These are phyloP conservation scores for Rosa chinensis DNA, from an alignment of 306 rosid genomes.

Conservation along the genomic window DNA sequence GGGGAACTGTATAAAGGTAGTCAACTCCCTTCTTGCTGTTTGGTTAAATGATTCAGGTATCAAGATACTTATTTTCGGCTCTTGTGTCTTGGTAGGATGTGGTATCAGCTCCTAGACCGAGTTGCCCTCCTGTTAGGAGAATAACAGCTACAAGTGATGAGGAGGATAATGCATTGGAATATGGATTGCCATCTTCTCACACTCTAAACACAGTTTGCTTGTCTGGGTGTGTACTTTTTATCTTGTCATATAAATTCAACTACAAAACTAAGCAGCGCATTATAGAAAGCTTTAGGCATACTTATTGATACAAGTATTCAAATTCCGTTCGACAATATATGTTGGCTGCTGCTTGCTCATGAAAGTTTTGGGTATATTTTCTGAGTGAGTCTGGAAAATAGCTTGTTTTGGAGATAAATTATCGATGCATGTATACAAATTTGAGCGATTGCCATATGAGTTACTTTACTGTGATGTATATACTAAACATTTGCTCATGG, in stretches of 20 bases:
- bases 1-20: conserved; percentile 84
- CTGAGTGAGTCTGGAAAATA: neutral
- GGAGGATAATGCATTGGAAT: conserved; percentile 89
- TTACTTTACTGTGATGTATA: conserved; percentile 15
- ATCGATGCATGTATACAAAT: neutral
- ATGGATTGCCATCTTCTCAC: conserved; percentile 98
- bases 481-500: conserved; percentile 33
- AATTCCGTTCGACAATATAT: neutral
- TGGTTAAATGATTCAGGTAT: neutral
- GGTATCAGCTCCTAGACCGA: conserved; percentile 93
- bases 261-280: neutral
- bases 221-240: conserved; percentile 67
- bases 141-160: conserved; percentile 86
- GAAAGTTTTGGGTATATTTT: neutral
- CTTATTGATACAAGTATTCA: neutral
- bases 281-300: neutral
- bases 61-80: neutral
- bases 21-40: neutral
- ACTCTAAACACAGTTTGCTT: conserved; percentile 93
- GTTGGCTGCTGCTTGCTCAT: neutral
- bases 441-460: neutral
- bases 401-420: neutral
- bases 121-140: conserved; percentile 89
- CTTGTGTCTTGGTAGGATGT: conserved; percentile 55
- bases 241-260: neutral